These are phyloP conservation scores for Linum trigynum DNA, from an alignment of 345 rosid genomes.

Conservation along the genomic window DNA sequence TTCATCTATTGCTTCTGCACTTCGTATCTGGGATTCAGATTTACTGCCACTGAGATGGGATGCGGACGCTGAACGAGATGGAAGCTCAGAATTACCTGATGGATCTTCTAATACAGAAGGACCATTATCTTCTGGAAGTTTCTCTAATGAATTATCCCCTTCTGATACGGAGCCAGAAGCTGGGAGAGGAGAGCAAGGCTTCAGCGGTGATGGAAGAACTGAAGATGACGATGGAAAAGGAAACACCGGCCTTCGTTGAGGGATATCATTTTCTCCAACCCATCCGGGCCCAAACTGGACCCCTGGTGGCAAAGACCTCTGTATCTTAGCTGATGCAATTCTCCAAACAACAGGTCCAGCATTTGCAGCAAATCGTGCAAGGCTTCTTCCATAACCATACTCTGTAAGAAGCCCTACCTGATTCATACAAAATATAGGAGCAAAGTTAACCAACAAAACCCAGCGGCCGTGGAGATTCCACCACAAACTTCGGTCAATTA, in stretches of 20 bases:
- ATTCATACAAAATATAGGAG: background rate
- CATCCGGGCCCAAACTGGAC: slow-evolving; percentile 72
- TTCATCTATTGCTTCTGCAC: slow-evolving; percentile 16
- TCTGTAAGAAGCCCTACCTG: slow-evolving; percentile 3
- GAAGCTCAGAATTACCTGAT: slow-evolving; percentile 11
- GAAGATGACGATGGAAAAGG: slow-evolving; percentile 14
- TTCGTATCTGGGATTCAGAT: slow-evolving; percentile 21
- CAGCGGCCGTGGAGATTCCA: background rate
- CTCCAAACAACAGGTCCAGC: slow-evolving; percentile 1
- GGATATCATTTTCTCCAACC: slow-evolving; percentile 63
- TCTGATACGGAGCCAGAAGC: slow-evolving; percentile 4
- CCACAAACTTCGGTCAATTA: slow-evolving; percentile 8
- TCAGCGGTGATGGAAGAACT: slow-evolving; percentile 16
- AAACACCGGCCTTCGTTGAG: slow-evolving; percentile 21
- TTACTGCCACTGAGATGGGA: slow-evolving; percentile 13
- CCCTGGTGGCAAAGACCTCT: slow-evolving; percentile 47
- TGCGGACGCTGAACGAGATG: slow-evolving; percentile 14
- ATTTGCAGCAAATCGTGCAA: background rate
- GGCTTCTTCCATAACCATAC: slow-evolving; percentile 4
- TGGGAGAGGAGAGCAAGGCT: slow-evolving; percentile 14
- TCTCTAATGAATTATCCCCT: slow-evolving; percentile 17
- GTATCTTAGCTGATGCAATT: slow-evolving; percentile 20
- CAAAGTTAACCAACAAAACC: slow-evolving; percentile 13
- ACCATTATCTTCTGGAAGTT: slow-evolving; percentile 15
- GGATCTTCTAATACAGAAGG: slow-evolving; percentile 12